phyloP scores from a whole-genome alignment of 2,329 filamentous ascomycete species.

The Trichoderma asperellum region DNA sequence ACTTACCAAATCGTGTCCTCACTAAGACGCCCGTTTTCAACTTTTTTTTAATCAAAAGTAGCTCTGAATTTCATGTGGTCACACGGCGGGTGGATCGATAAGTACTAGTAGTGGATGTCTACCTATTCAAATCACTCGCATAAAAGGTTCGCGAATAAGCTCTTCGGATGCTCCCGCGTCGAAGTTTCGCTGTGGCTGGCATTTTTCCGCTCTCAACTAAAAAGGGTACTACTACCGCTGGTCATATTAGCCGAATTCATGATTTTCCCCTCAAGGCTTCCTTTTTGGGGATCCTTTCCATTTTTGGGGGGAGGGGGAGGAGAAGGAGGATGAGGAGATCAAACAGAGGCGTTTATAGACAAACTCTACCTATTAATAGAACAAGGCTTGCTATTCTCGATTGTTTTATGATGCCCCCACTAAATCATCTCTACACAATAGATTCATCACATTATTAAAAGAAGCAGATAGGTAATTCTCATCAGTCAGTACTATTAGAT shows the following conservation, averaged over 20 bases:
- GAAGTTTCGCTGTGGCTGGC: not conserved
- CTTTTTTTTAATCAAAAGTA: no score
- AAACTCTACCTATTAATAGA: not conserved
- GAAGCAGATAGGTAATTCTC: not conserved
- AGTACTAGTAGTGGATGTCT: no score
- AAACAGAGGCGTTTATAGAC: no score
- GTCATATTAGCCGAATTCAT: no score
- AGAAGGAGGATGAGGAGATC: no score
- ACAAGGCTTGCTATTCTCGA: not conserved
- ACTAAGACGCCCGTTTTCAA: no score
- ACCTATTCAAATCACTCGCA: not conserved
- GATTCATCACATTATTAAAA: not conserved
- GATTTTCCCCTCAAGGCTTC: not conserved
- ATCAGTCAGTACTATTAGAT: conserved; percentile 45
- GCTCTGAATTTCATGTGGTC: no score
- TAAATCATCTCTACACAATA: not conserved
- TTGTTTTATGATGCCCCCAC: not conserved
- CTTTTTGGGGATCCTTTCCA: no score
- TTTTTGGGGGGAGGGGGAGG: no score
- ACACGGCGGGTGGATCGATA: no score
- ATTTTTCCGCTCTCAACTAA: not conserved
- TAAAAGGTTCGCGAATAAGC: not conserved
- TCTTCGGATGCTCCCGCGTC: not conserved
- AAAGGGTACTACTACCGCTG: no score
- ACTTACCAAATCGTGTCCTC: no score